Base-by-base conservation (phyloP, 108 stramenopile genomes). In the Discostella pseudostelligera region DNA sequence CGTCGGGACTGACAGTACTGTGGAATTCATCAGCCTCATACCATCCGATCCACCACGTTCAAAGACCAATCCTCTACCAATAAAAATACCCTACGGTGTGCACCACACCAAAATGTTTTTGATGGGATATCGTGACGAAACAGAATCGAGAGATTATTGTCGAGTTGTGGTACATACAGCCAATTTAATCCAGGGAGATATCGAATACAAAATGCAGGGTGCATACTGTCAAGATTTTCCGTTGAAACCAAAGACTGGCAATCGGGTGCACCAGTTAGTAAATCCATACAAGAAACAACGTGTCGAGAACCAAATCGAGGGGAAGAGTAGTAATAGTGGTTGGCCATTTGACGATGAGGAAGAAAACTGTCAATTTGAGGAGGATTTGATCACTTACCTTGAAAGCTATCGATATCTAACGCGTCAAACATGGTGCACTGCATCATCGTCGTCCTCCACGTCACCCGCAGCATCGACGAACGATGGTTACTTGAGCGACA, bases 71-170 rank as follows among this genome's bases (percentile, higher is more conserved):
- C 72, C 73, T 4, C 56, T 74, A 4, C 21, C 53, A 28, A 26
- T 63, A 2, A 65, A 74, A 56, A 70, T 79, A 37, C 58, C 59
- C 9, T 70, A 76, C 32, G 88, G 92, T 14, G 69, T 77, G 35
- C 92, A 93, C 67, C 92, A 93, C 56, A 88, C 87, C 43, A 93
- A 93, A 68, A 65, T 89, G 70, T 82, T 88, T 43, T 58, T 93
- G 16, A 50, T 90, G 9, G 86, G 87, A 11, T 88, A 76, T 65
- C 59, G 73, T 4, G 67, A 74, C 24, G 56, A 74, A 11, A 60
- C 25, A 20, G 39, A 55, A 24, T 21, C 22, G 65, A 8, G 20
- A 10, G 35, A 62, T 28, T 57, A 59, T 10, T 59, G 89, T 39
- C 83, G 92, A 14, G 81, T 93, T 0, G 72, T 84, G 37, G 67